Base-by-base conservation (phyloP, 1,284 basidiomycete genomes). In the Melampsora occidentalis region DNA sequence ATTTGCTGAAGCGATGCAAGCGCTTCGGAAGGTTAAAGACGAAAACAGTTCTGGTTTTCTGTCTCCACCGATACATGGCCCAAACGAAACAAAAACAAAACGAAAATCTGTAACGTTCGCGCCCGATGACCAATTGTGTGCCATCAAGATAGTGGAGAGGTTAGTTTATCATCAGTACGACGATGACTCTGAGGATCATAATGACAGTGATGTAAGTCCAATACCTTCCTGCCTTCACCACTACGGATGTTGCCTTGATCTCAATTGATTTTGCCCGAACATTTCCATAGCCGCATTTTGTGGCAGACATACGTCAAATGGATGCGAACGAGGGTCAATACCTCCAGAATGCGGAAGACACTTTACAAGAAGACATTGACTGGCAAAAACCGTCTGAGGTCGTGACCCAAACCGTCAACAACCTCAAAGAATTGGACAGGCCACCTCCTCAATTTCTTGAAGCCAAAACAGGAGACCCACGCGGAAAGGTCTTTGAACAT, bases 311-410 rank as follows among this genome's bases (percentile, higher is more conserved):
- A 42, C 39, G 39, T 42, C 39, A 42, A 10, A 42, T 42, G 39
- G 70, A 72, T 57, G 70, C 70, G n/a, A 33, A 64, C 39, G 70
- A 72, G 61, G 70, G 70, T 31, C 48, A 61, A 66, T 67, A 66
- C 25, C 66, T 73, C n/a, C 71, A 73, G 25, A 49, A 39, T 33
- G 57, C 64, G n/a, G 64, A 73, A 35, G 64, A 48, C 18, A 65
- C 66, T 57, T 46, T 73, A 46, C 63, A 73, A 59, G 71, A 73
- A 59, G 71, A 73, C 48, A 33, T 67, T 66, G 64, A 59, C 46
- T 73, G 71, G 71, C 49, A 53, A 39, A 39, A 51, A 39, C 64
- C 71, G 59, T 25, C 10, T 14, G 71, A 73, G 64, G 39, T 6
- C 39, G 71, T 73, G 28, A 7, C 61, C 9, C 66, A 66, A 57